A percentile compares a stretch with the other conserved stretches of the same genome.
These are phyloP conservation scores for Poronia punctata DNA, from an alignment of 495 filamentous ascomycete genomes.

Conservation along the genomic window DNA sequence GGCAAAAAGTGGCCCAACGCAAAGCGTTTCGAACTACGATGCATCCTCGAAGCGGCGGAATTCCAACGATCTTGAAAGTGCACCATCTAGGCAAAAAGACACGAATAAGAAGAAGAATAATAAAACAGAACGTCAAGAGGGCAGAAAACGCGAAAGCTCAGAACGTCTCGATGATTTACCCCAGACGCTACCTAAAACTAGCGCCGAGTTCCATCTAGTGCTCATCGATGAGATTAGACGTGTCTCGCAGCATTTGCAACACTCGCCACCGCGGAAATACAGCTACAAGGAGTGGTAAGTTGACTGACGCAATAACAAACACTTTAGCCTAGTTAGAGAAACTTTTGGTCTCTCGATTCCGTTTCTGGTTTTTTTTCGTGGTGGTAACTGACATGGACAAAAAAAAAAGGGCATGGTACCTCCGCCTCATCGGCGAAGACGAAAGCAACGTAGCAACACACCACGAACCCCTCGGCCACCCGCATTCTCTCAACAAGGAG, in stretches of 20 bases:
- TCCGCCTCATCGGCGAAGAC: constrained; percentile 68
- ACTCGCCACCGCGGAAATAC: constrained; percentile 58
- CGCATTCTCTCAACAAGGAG: constrained; percentile 1
- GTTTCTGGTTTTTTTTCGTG: too few relatives aligned
- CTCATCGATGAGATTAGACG: constrained; percentile 62
- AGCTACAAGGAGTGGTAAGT: constrained; percentile 67
- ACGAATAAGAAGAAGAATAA: neutral
- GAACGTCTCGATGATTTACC: neutral
- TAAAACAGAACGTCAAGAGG: neutral
- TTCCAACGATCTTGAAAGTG: too few relatives aligned
- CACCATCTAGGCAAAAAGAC: constrained; percentile 4
- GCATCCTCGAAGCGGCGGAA: too few relatives aligned
- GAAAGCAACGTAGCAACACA: constrained; percentile 43
- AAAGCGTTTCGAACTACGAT: too few relatives aligned
- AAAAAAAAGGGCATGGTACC: constrained; percentile 50
- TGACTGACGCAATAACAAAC: too few relatives aligned
- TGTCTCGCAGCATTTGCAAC: constrained; percentile 57
- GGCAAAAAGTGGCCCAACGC: constrained; percentile 2
- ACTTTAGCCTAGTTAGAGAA: too few relatives aligned
- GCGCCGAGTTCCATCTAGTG: constrained; percentile 56
- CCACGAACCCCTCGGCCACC: constrained; percentile 16
- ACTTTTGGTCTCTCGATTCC: neutral
- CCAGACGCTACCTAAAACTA: constrained; percentile 25
- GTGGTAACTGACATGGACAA: constrained; percentile 1
- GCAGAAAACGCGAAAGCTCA: too few relatives aligned